These are phyloP conservation scores for Fusarium tanahbumbuense DNA, from an alignment of 2,329 filamentous ascomycete genomes.

Conservation along the genomic window DNA sequence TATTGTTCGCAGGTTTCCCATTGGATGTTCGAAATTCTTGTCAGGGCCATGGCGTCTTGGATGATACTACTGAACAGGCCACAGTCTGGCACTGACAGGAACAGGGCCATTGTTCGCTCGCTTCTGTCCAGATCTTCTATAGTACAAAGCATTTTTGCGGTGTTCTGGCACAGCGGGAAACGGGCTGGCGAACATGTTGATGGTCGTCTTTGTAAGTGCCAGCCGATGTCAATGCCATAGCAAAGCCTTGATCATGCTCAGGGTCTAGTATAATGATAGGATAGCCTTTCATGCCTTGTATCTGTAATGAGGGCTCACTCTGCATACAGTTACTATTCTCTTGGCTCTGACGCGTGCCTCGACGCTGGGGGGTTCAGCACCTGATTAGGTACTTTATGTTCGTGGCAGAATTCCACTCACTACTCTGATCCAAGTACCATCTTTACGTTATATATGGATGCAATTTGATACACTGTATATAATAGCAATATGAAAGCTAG, in stretches of 20 bases:
- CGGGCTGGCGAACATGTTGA: background rate
- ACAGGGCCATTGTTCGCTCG: background rate
- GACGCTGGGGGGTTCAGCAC: background rate
- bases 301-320: fast-evolving
- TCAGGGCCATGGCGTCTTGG: background rate
- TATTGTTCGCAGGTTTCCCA: background rate
- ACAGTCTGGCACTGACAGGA: background rate
- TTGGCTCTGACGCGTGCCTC: background rate
- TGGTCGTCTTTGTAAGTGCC: background rate
- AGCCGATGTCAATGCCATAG: background rate
- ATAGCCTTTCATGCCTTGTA: fast-evolving
- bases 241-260: fast-evolving
- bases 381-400: background rate
- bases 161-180: background rate
- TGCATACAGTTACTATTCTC: background rate
- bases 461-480: fast-evolving
- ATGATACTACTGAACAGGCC: background rate
- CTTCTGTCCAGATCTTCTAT: fast-evolving
- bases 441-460: background rate
- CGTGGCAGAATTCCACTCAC: background rate
- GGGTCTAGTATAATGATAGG: fast-evolving
- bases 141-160: background rate
- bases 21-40: background rate
- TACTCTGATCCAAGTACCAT: background rate
- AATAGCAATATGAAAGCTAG: fast-evolving